These are phyloP conservation scores for Podospora pseudoanserina DNA, from an alignment of 495 filamentous ascomycete species.

Conservation along the genomic window DNA sequence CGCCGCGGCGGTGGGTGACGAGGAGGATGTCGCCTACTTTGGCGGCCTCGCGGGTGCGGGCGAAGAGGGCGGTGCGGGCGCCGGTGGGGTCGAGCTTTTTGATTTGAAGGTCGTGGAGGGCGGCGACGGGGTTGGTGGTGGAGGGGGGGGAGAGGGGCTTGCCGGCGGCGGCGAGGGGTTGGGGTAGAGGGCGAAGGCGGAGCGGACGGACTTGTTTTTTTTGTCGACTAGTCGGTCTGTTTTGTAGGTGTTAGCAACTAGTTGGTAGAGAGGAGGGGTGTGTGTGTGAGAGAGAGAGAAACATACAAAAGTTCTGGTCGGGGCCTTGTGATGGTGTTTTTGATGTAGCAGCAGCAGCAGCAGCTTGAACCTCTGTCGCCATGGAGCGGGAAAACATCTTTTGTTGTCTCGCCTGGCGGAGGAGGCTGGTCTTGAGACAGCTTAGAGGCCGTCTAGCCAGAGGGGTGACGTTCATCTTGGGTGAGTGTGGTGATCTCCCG, in stretches of 20 bases:
- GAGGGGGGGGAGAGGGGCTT: slow-evolving; percentile 24
- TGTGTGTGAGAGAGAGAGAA: neutral
- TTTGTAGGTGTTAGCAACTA: neutral
- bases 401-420: slow-evolving; percentile 46
- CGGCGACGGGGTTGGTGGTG: slow-evolving; percentile 59
- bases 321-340: slow-evolving; percentile 26
- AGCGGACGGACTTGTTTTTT: slow-evolving; percentile 30
- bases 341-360: slow-evolving; percentile 18
- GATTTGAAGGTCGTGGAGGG: slow-evolving; percentile 63
- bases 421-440: slow-evolving; percentile 59
- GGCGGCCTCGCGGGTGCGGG: slow-evolving; percentile 64
- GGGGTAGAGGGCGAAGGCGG: slow-evolving; percentile 48
- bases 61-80: slow-evolving; percentile 75
- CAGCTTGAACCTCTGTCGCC: slow-evolving; percentile 27
- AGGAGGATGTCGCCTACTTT: slow-evolving; percentile 86
- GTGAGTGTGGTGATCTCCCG: slow-evolving; percentile 12
- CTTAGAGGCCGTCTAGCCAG: slow-evolving; percentile 59
- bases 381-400: slow-evolving; percentile 35
- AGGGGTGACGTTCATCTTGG: slow-evolving; percentile 56
- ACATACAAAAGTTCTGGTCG: slow-evolving; percentile 34
- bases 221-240: slow-evolving; percentile 26
- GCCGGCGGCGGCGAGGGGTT: slow-evolving; percentile 28
- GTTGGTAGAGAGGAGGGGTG: too few relatives aligned
- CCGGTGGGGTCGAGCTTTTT: slow-evolving; percentile 75
- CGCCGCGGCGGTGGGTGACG: slow-evolving; percentile 66